Evolutionary conservation across 495 filamentous ascomycete species (phyloP).

Genomic region (Penicillium salamii): DNA sequence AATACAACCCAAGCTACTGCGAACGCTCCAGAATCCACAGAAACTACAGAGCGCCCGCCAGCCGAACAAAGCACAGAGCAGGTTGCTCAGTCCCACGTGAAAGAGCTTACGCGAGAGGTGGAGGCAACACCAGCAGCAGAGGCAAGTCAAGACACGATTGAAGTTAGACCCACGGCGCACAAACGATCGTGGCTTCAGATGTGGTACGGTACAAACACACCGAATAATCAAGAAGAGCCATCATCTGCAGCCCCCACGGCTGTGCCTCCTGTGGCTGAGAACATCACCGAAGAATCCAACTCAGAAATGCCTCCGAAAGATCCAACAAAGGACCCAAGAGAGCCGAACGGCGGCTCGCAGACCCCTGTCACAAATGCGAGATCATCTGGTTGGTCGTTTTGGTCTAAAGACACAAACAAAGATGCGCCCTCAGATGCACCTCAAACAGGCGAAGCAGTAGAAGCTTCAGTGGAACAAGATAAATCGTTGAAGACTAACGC

Average conservation of each 20-base stretch:
- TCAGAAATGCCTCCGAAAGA: constrained; percentile 21
- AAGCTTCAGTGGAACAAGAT: constrained; percentile 63
- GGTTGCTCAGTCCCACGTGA: constrained; percentile 13
- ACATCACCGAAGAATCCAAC: constrained; percentile 15
- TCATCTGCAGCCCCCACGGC: constrained; percentile 23
- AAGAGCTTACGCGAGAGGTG: constrained; percentile 14
- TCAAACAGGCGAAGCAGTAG: constrained; percentile 52
- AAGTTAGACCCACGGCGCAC: constrained; percentile 19
- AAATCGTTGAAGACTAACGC: constrained; percentile 10
- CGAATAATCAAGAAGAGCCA: constrained; percentile 29
- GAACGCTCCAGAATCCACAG: constrained; percentile 4
- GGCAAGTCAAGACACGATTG: constrained; percentile 17
- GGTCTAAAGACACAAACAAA: constrained; percentile 65
- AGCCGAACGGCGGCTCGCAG: constrained; percentile 36
- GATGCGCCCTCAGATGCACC: constrained; percentile 30
- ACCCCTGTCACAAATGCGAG: constrained; percentile 36
- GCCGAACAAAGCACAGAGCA: constrained; percentile 19
- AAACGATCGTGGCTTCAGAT: constrained; percentile 49
- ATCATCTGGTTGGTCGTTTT: constrained; percentile 82
- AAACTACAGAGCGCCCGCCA: constrained; percentile 19
- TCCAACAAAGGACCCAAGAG: constrained; percentile 12
- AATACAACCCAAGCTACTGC: constrained; percentile 8
- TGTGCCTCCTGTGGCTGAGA: constrained; percentile 4
- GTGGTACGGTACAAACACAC: constrained; percentile 38
- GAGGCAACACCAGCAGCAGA: constrained; percentile 12